Evolutionary conservation across 2,329 filamentous ascomycete species (phyloP).

Genomic region (Alternaria ethzedia): DNA sequence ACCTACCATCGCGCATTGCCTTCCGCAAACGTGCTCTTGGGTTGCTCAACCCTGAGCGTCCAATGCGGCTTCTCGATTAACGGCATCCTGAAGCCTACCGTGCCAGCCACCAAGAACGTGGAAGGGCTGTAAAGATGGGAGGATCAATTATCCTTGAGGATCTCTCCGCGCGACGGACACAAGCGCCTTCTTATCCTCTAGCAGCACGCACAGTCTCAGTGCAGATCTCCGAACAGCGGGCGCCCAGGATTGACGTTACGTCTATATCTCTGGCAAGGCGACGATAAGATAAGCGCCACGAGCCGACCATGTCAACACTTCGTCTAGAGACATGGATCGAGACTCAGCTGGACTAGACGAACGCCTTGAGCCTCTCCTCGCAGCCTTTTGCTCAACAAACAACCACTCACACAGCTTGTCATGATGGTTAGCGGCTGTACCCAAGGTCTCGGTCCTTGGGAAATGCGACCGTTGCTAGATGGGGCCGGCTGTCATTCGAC

Average conservation of each 20-base stretch:
- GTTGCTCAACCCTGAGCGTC: conserved; percentile 52
- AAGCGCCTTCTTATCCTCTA: conserved; percentile 9
- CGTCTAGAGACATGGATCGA: neutral
- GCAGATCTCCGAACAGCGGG: conserved; percentile 6
- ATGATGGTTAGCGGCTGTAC: neutral
- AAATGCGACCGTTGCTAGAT: neutral
- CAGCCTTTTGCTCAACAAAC: neutral
- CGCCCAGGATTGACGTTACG: neutral
- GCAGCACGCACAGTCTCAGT: neutral
- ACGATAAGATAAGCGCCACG: conserved; percentile 9
- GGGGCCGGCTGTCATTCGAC: conserved; percentile 8
- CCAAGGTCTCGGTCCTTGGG: conserved; percentile 1
- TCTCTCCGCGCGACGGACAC: conserved; percentile 1
- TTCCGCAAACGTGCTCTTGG: conserved; percentile 55
- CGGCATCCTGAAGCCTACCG: conserved; percentile 27
- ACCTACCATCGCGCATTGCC: conserved; percentile 46
- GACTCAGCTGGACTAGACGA: neutral
- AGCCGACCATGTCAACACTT: neutral
- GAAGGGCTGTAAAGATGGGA: neutral
- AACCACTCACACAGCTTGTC: neutral
- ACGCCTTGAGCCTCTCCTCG: neutral
- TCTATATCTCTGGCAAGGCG: neutral
- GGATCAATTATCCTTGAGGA: neutral
- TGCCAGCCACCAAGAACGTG: neutral
- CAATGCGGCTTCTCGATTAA: conserved; percentile 47